Evolutionary conservation across 352 stramenopile species (phyloP), one percentile per base, ranked within the genome.

Genomic region (Labyrinthula sp.): DNA sequence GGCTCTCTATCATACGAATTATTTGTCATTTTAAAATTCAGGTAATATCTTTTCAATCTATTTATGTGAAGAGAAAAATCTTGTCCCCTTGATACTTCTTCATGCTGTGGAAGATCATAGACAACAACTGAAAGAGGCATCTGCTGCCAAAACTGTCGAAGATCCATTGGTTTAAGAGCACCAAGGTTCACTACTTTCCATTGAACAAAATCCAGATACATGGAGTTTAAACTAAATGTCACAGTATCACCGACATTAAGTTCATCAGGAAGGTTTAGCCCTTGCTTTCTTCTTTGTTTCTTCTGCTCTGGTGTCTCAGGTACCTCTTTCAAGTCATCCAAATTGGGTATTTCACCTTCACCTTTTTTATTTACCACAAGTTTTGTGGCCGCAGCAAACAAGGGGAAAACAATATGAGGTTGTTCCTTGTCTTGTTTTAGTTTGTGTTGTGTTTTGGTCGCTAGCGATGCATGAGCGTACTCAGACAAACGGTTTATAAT

Each of bases 171-270:
- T 8, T 57, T 54, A 17, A 64, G 49, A 15, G 54, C 52, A 30
- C 58, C 54, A 2, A 65, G 37, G 40, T 59, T 64, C 9, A 55
- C 49, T 34, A 62, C 52, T 27, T 57, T 37, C 60, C 60, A 67
- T 4, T 54, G 23, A 25, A 58, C 26, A 3, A 65, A 58, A 18
- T 67, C 60, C 0, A 67, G 3, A 25, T 59, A 60, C 27, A 29
- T 50, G 24, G 35, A 57, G 33, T 66, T 46, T n/a, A 67, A 59
- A 17, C 20, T 22, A 30, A 66, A 62, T 21, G 55, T 62, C 35
- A 66, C 54, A 9, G 52, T 66, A 21, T 59, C 41, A 15, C 59
- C 60, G n/a, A 30, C 47, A 6, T 15, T 38, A 22, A 62, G 38
- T 17, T 23, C 29, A 9, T 56, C 49, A 12, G 28, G 23, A 22